A percentile compares a stretch with the other conserved stretches of the same genome.
Evolutionary conservation across 768 basidiomycete genomes (phyloP).

Genomic region (Macrolepiota albuminosa): DNA sequence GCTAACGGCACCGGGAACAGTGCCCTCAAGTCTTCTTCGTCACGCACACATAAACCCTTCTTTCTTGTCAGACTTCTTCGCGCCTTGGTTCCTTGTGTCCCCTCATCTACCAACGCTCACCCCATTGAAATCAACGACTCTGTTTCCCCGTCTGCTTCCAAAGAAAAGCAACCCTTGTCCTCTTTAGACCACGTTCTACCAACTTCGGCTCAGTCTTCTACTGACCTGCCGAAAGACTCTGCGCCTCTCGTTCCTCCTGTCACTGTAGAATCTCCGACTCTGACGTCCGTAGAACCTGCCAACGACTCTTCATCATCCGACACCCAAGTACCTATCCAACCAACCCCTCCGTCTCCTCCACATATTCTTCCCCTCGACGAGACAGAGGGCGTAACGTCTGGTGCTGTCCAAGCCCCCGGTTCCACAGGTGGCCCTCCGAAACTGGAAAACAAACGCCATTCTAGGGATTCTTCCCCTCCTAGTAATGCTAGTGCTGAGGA

Average conservation of each 20-base stretch:
- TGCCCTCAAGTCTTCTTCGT: constrained; percentile 10
- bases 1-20: constrained; percentile 16
- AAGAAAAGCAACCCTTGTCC: constrained; percentile 23
- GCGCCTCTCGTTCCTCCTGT: constrained; percentile 4
- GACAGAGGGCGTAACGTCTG: constrained; percentile 86
- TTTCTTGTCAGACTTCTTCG: constrained; percentile 57
- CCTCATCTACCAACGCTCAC: constrained; percentile 45
- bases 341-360: constrained; percentile 25
- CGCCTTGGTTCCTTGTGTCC: constrained; percentile 62
- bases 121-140: constrained; percentile 35
- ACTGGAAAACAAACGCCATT: constrained; percentile 31
- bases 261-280: constrained; percentile 5
- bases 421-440: constrained; percentile 50
- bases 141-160: constrained; percentile 18
- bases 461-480: constrained; percentile 32
- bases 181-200: constrained; percentile 7
- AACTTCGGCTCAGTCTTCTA: background rate
- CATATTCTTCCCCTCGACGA: constrained; percentile 55
- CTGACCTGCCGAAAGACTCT: constrained; percentile 1
- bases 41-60: constrained; percentile 36
- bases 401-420: constrained; percentile 88
- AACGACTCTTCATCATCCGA: constrained; percentile 12
- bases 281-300: constrained; percentile 8
- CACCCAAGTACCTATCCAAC: constrained; percentile 32
- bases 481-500: constrained; percentile 44